These are phyloP conservation scores for Hypoxylon sp. DNA, from an alignment of 2,329 filamentous ascomycete genomes.

Conservation along the genomic window DNA sequence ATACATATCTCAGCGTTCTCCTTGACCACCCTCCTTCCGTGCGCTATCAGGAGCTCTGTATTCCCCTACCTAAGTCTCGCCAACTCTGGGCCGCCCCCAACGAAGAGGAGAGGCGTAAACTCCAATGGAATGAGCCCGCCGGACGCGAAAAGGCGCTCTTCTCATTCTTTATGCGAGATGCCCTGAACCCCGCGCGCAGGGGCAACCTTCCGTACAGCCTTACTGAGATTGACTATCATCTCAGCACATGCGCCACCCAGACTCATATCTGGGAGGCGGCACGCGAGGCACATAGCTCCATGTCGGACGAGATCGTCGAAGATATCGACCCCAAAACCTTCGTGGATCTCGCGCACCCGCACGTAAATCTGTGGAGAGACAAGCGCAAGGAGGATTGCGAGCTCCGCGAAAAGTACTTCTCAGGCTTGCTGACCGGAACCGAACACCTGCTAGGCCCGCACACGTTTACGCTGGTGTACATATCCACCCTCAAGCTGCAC, in stretches of 20 bases:
- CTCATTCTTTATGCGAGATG: constrained; percentile 44
- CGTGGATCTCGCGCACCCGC: constrained; percentile 29
- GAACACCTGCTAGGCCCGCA: constrained; percentile 31
- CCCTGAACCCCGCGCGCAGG: constrained; percentile 14
- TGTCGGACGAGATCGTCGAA: constrained; percentile 45
- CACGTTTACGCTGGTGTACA: constrained; percentile 41
- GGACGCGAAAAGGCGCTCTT: constrained; percentile 46
- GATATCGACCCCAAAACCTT: constrained; percentile 18
- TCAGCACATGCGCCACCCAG: constrained; percentile 48
- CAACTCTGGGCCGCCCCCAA: constrained; percentile 41
- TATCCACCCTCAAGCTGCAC: constrained; percentile 43
- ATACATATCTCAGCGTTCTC: constrained; percentile 46
- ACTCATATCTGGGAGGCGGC: constrained; percentile 43
- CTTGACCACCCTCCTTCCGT: constrained; percentile 46
- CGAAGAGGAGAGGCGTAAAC: constrained; percentile 43
- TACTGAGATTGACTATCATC: constrained; percentile 48
- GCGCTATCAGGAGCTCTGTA: constrained; percentile 48
- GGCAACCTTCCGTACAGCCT: constrained; percentile 39
- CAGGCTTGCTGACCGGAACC: not conserved
- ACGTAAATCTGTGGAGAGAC: constrained; percentile 41
- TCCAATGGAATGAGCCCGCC: constrained; percentile 46
- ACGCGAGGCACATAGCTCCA: constrained; percentile 45
- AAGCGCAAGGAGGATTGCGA: constrained; percentile 36
- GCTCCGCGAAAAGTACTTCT: constrained; percentile 32
- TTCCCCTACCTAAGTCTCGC: constrained; percentile 45